These are phyloP conservation scores for Monilinia fructicola DNA, from an alignment of 2,329 filamentous ascomycete genomes.

Conservation along the genomic window DNA sequence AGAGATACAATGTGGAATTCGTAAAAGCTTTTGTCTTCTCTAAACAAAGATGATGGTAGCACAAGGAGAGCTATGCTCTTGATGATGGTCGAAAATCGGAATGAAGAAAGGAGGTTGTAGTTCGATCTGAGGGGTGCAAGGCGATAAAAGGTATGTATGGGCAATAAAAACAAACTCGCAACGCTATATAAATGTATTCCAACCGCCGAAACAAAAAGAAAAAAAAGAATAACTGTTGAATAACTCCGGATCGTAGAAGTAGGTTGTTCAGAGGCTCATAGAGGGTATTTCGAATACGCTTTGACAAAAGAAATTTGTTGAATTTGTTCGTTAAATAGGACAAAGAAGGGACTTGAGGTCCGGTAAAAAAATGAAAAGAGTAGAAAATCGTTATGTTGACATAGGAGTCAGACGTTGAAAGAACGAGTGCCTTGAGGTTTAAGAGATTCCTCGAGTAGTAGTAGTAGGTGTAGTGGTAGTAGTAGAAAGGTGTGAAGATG, in stretches of 20 bases:
- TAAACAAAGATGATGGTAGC: constrained; percentile 39
- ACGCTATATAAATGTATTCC: constrained; percentile 43
- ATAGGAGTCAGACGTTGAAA: constrained; percentile 37
- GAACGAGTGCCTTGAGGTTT: constrained; percentile 39
- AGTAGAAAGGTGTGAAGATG: constrained; percentile 17
- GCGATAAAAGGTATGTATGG: constrained; percentile 27
- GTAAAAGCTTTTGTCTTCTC: constrained; percentile 42
- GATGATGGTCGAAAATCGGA: constrained; percentile 29
- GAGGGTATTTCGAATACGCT: constrained; percentile 46
- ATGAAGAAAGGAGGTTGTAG: constrained; percentile 28
- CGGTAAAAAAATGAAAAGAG: constrained; percentile 41
- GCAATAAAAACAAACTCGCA: constrained; percentile 40
- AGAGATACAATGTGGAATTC: constrained; percentile 35
- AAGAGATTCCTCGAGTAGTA: constrained; percentile 28
- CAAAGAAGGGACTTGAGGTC: constrained; percentile 37
- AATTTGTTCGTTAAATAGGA: constrained; percentile 42
- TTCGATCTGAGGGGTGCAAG: constrained; percentile 28
- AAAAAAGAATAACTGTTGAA: constrained; percentile 35
- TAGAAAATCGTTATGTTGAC: constrained; percentile 42
- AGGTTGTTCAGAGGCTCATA: constrained; percentile 44
- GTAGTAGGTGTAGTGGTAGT: too few relatives aligned
- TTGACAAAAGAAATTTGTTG: constrained; percentile 51
- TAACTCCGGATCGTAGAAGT: constrained; percentile 42
- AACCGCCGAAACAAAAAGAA: constrained; percentile 33
- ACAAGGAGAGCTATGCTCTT: constrained; percentile 37